Base-by-base conservation (phyloP, 768 basidiomycete species). In the Saitozyma podzolica region DNA sequence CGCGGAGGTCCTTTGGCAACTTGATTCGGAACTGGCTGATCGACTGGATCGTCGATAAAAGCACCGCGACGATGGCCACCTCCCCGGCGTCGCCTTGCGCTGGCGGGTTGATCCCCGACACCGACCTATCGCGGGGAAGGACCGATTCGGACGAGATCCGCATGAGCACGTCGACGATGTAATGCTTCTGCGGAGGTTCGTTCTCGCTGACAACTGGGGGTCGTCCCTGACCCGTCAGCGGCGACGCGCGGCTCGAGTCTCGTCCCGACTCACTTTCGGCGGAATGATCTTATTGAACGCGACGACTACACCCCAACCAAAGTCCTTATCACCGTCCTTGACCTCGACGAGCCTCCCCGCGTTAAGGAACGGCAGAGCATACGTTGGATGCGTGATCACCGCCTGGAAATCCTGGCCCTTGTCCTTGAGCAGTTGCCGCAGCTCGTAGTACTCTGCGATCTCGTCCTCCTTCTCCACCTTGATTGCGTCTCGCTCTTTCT, bases 301-400 rank as follows among this genome's bases (percentile, higher is more conserved):
- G 74, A 97, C 85, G 56, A 98, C 86, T 49, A 92, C 86, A 45
- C 95, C 95, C 96, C 96, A 98, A 9, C 95, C 95, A 78, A 95
- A 98, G 80, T 99, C 90, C 13, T 88, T 81, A 45, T 89, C 88
- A 65, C 88, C 86, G 76, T 96, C 85, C 75, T 89, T 89, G 70
- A 99, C 85, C 73, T 89, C 90, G 53, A 98, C 90, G n/a, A 98
- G 83, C 4, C 96, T 87, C 40, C 96, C 96, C 19, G 88, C 83
- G 73, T 96, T 89, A 10, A 99, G 83, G 84, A 97, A 98, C 0
- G 94, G 93, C 29, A 98, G 80, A n/a, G 89, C 86, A 80, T 98
- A 98, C 2, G 87, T 89, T 3, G 96, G 96, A 74, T 98, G 96
- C 0, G 92, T 95, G 75, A 97, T 86, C 65, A 98, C 92, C 54